These are phyloP conservation scores for Pulicaria dysenterica DNA, from an alignment of 129 eudicot species.

Conservation along the genomic window DNA sequence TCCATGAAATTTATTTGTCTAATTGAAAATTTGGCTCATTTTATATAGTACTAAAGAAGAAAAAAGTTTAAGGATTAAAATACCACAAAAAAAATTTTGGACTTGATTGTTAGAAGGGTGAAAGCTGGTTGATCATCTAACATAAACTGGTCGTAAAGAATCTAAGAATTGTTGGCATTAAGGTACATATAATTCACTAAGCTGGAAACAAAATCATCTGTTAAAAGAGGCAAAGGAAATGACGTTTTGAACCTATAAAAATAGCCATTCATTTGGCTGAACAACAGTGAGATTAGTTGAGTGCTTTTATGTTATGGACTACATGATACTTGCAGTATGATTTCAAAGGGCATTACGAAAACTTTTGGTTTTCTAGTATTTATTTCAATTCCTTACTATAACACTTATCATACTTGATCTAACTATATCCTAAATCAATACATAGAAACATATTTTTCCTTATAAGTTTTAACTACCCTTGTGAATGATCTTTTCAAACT, in stretches of 20 bases:
- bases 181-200: neutral
- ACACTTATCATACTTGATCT: neutral
- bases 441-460: neutral
- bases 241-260: neutral
- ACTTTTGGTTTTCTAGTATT: neutral
- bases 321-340: neutral
- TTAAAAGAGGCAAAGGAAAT: neutral
- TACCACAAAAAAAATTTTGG: too few species aligned
- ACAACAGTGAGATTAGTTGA: neutral
- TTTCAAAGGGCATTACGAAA: neutral
- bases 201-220: neutral
- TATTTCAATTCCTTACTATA: neutral
- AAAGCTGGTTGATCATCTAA: too few species aligned
- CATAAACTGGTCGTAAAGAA: too few species aligned
- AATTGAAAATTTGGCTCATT: too few species aligned
- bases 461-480: neutral
- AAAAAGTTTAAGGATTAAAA: too few species aligned
- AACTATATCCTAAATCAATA: neutral
- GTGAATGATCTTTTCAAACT: neutral
- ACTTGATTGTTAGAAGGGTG: too few species aligned
- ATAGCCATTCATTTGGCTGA: neutral
- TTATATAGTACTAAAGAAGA: too few species aligned
- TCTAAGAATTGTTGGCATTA: too few species aligned
- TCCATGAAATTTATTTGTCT: neutral
- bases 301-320: neutral